Evolutionary conservation across 1,284 basidiomycete species (phyloP).

Genomic region (Ustilago xerochloae): DNA sequence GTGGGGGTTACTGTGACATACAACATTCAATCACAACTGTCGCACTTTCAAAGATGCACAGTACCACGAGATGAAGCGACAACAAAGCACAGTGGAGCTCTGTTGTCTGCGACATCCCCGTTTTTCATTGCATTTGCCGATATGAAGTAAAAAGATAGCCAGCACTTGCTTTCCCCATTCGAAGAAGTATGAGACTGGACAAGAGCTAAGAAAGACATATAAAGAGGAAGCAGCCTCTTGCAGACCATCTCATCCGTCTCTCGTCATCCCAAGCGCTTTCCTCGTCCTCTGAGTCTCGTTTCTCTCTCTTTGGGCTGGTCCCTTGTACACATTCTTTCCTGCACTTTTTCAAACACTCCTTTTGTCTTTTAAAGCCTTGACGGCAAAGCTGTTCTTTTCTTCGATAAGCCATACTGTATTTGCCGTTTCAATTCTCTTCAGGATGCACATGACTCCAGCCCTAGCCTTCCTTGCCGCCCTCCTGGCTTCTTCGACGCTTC

Average conservation of each 20-base stretch:
- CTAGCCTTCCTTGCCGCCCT: conserved; percentile 30
- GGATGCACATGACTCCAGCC: conserved; percentile 28
- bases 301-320: conserved; percentile 22
- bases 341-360: not conserved
- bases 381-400: not conserved
- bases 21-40: too few species aligned
- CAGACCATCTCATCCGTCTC: not conserved
- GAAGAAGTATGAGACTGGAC: too few species aligned
- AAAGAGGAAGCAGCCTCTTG: too few species aligned
- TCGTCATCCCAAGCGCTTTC: not conserved
- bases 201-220: too few species aligned
- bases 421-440: not conserved
- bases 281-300: not conserved
- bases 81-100: too few species aligned
- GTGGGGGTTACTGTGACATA: too few species aligned
- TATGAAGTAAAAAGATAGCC: not conserved
- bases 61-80: too few species aligned
- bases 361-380: not conserved
- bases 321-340: conserved; percentile 19
- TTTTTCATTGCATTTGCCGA: not conserved
- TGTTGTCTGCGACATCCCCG: not conserved
- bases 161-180: not conserved
- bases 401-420: too few species aligned
- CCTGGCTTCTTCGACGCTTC: conserved; percentile 11
- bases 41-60: too few species aligned